These are phyloP conservation scores for Lachnellula suecica DNA, from an alignment of 2,329 filamentous ascomycete genomes.

Conservation along the genomic window DNA sequence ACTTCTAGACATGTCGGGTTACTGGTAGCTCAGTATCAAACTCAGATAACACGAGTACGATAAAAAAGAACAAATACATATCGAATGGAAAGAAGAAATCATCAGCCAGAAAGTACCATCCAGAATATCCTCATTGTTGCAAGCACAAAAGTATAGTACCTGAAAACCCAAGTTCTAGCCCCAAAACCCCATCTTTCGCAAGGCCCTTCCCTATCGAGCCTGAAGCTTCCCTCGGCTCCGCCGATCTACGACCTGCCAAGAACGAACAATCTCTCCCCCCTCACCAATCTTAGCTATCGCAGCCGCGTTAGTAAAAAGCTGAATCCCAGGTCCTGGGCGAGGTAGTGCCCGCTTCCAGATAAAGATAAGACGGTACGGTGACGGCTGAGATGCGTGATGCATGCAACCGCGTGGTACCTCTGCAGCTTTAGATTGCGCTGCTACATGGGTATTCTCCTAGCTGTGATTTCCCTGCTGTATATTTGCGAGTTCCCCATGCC, in stretches of 20 bases:
- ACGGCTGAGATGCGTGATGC: not conserved
- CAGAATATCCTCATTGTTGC: too few species aligned
- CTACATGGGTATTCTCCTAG: not conserved
- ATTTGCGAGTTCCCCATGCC: not conserved
- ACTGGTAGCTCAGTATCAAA: too few species aligned
- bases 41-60: too few species aligned
- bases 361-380: too few species aligned
- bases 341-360: not conserved
- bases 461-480: not conserved
- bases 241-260: not conserved
- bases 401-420: not conserved
- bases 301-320: too few species aligned
- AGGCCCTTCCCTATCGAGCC: slow-evolving; percentile 1
- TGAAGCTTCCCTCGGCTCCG: too few species aligned
- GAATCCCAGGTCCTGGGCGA: not conserved
- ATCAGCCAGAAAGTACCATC: too few species aligned
- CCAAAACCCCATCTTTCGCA: slow-evolving; percentile 3
- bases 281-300: not conserved
- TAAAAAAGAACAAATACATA: too few species aligned
- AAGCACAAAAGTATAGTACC: not conserved
- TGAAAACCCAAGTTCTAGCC: not conserved
- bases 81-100: too few species aligned
- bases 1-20: too few species aligned
- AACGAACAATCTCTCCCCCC: not conserved
- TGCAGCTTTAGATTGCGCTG: not conserved